A percentile compares a stretch with the other conserved stretches of the same genome.
These are phyloP conservation scores for Colletotrichum chrysophilum DNA, from an alignment of 2,329 filamentous ascomycete genomes.

Conservation along the genomic window DNA sequence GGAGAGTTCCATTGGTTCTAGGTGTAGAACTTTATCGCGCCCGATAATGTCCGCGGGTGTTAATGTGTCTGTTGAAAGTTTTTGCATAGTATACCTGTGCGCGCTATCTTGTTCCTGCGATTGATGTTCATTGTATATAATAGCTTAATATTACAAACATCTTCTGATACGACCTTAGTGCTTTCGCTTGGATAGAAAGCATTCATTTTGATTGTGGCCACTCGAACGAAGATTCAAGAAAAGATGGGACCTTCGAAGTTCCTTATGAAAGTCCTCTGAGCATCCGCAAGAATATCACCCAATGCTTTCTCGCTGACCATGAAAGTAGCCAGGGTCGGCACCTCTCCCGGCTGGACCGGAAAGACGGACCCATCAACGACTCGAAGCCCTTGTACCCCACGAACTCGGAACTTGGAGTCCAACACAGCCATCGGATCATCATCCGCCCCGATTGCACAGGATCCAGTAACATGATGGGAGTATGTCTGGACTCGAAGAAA, in stretches of 20 bases:
- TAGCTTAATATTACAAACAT: neutral
- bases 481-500: conserved; percentile 45
- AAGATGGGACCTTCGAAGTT: neutral
- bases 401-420: conserved; percentile 61
- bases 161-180: accelerated
- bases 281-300: conserved; percentile 52
- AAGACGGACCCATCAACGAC: conserved; percentile 68
- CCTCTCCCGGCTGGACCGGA: conserved; percentile 49
- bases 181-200: accelerated
- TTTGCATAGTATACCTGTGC: accelerated
- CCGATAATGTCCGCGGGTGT: accelerated
- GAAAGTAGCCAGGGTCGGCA: conserved; percentile 57
- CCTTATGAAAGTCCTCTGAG: neutral
- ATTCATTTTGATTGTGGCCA: accelerated
- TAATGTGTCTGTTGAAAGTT: accelerated
- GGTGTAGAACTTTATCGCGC: accelerated
- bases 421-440: conserved; percentile 60
- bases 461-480: conserved; percentile 63
- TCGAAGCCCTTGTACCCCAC: conserved; percentile 58
- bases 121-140: neutral
- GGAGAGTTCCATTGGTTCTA: neutral
- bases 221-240: accelerated
- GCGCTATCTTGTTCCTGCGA: neutral
- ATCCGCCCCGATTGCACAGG: conserved; percentile 59
- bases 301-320: conserved; percentile 68